Evolutionary conservation across 116 monocot genomes (phyloP), one percentile per base, ranked within the genome.

Genomic region (Thalassia testudinum): DNA sequence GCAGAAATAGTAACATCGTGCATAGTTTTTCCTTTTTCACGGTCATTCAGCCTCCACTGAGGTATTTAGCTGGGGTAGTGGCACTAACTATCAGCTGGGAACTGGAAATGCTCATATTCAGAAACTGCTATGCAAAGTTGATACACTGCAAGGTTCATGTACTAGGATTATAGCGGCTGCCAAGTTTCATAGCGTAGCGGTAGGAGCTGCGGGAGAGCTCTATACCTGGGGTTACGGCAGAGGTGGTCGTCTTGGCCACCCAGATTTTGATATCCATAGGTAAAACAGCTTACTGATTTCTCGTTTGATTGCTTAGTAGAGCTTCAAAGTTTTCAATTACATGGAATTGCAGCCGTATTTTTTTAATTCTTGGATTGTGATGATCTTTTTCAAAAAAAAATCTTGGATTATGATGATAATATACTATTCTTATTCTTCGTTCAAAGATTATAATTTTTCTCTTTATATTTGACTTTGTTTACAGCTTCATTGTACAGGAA

Each of bases 251-350:
- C 85, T 97, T 70, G 95, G 95, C 34, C 95, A 88, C 60, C 89
- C 95, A 60, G 95, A 97, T 75, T 92, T 86, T 75, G 92, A 92
- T 63, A 77, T 97, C 47, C 89, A 97, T 63, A 97, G 95, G 95
- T 95, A 61, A 34, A 34, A 34, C 10, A 34, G 6, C 30, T 21
- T 23, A 60, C 8, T n/a, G n/a, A n/a, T 26, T 12, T 57, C 17
- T 37, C 1, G 11, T 10, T 34, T 34, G 10, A 34, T 10, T 34
- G 30, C 37, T 34, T 3, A 10, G 3, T 34, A 10, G 30, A 34
- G 30, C 30, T 34, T 34, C 0, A 2, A 28, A 23, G 12, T 10
- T 44, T 15, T 15, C 44, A 10, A 34, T 34, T 34, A 10, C 30
- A 34, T 5, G 3, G 30, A 34, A 34, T 34, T 34, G 3, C 10